A percentile compares a stretch with the other conserved stretches of the same genome.
phyloP scores from a whole-genome alignment of 306 rosid genomes.

The Castanopsis chinensis region DNA sequence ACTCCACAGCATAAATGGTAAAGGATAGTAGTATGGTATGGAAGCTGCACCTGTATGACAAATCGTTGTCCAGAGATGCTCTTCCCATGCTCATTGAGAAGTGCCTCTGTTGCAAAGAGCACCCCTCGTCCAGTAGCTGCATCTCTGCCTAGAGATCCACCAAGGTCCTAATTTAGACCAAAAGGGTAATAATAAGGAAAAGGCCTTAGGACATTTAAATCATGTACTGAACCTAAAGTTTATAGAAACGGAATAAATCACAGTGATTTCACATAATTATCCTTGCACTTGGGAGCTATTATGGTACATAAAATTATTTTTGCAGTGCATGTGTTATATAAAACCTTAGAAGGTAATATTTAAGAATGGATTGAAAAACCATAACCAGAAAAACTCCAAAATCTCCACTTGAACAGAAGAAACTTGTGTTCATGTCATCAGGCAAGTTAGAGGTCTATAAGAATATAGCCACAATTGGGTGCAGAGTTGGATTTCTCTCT shows the following conservation, averaged over 20 bases:
- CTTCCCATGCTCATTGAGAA: slow-evolving; percentile 82
- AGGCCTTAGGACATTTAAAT: not conserved
- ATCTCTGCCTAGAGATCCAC: slow-evolving; percentile 93
- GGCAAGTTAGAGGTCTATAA: not conserved
- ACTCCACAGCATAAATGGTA: not conserved
- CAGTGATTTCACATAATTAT: not conserved
- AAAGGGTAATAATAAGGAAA: not conserved
- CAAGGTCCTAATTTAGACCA: slow-evolving; percentile 60
- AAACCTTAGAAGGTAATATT: not conserved
- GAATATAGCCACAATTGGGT: not conserved
- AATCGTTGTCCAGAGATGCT: slow-evolving; percentile 72
- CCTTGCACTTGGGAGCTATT: not conserved
- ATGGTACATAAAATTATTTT: not conserved
- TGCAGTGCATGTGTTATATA: not conserved
- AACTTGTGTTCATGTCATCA: too few relatives aligned
- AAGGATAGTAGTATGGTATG: not conserved
- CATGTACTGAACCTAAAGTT: not conserved
- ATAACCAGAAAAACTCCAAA: too few relatives aligned
- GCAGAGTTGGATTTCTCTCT: not conserved
- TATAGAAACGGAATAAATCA: not conserved
- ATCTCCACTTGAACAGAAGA: too few relatives aligned
- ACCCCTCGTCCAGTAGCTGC: slow-evolving; percentile 96
- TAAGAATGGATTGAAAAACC: too few relatives aligned
- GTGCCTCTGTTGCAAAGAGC: slow-evolving; percentile 81
- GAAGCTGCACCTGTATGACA: slow-evolving; percentile 68